Evolutionary conservation across 2,329 filamentous ascomycete genomes (phyloP), one percentile per base, ranked within the genome.

Genomic region (Alternaria consortialis): DNA sequence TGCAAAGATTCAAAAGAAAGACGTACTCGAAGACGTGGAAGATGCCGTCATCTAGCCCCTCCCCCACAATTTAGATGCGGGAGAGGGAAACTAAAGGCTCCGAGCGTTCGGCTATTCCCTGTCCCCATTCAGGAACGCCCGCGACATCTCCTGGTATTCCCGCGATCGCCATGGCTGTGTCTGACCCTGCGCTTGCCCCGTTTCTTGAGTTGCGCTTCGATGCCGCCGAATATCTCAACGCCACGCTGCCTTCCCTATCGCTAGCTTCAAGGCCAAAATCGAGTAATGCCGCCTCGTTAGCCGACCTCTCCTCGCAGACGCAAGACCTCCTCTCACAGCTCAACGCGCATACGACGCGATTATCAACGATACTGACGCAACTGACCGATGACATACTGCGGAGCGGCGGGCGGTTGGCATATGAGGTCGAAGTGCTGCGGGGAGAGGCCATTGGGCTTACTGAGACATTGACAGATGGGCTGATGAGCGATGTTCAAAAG

Each of bases 331-430:
- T 97, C 47, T 92, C 93, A 1, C 91, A 94, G 73, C 87, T 98
- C 72, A 96, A 92, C 74, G 91, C 92, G 8, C 93, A 97, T 76
- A 97, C 93, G 2, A 90, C 92, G 17, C 87, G 93, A 46, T 83
- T 97, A 7, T 93, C 93, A 13, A 88, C 86, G 55, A 91, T 89
- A 46, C 85, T 99, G 59, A 97, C 93, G 32, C 90, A 94, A 73
- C 84, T 98, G 61, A 97, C 95, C 11, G 94, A 99, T 78, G 95
- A 98, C 69, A 98, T 99, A 65, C 80, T 99, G 63, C 88, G 95
- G 58, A 94, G 92, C 72, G 92, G 94, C 27, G 93, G 92, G 66
- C 87, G 94, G 4, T 82, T 99, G 58, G 93, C 94, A 20, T 99
- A 99, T 74, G 92, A 98, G 79, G 94, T 98, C 20, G 94, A 98